Evolutionary conservation across 192 early-diverging fungal species (phyloP), one percentile per base, ranked within the genome.

Genomic region (Backusella psychrophila): DNA sequence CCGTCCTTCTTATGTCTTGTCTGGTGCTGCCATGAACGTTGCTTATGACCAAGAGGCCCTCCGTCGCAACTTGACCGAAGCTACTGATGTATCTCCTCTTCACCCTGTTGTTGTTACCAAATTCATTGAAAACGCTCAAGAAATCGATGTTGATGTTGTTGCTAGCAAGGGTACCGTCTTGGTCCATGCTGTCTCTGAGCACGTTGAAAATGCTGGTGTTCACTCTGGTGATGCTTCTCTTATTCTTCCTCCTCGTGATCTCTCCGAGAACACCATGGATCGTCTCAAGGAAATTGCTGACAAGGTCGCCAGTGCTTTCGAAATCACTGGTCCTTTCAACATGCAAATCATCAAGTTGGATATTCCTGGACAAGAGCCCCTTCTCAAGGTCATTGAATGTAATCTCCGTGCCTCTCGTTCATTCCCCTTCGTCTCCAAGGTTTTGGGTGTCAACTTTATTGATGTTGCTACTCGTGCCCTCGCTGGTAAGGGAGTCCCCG

Each of bases 311-410:
- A 84, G 86, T 39, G 95, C 94, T 5, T 96, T 99, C 82, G 89
- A 93, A 71, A 96, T 98, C 84, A 96, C 96, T n/a, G 96, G 97
- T 11, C 96, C 97, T 2, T 99, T 93, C 94, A 99, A 99, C 85
- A 99, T 99, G 94, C 97, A 99, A 85, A 87, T 99, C 72, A 98
- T 99, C 79, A 86, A 87, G 77, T 86, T 87, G 76, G 81, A 83
- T 36, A 66, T 77, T 72, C 36, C 74, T 53, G 74, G 69, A 19
- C 69, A 76, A 69, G 77, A 80, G 0, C 82, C 87, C 0, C 77
- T 83, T 66, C 87, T 99, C 66, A 97, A 97, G 88, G 97, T 98
- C 39, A 99, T 99, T 71, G 97, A 98, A 87, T 99, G 97, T 87
- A 99, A 99, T 82, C 83, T 99, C 67, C 95, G 97, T 68, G 96